Evolutionary conservation across 805 yeast genomes (phyloP).

Genomic region (Yarrowia deformans): DNA sequence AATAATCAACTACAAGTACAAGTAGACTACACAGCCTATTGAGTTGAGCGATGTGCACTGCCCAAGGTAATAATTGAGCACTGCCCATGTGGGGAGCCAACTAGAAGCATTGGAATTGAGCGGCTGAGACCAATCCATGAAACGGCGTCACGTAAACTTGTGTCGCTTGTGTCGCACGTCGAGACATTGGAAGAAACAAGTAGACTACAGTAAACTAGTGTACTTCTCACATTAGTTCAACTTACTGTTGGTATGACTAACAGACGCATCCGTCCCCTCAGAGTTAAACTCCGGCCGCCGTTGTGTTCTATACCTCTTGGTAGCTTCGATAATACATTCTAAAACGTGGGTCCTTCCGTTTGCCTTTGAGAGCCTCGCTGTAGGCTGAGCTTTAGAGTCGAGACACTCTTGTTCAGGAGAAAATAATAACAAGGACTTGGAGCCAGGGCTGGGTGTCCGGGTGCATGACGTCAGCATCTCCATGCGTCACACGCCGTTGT

Average conservation of each 20-base stretch:
- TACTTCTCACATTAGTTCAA: not conserved
- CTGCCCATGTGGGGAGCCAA: not conserved
- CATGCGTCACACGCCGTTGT: slow-evolving; percentile 16
- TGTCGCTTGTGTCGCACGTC: not conserved
- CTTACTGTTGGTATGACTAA: slow-evolving; percentile 12
- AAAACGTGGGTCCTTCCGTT: not conserved
- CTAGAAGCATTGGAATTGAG: no score
- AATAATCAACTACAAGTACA: not conserved
- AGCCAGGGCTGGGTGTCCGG: not conserved
- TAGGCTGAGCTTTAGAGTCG: not conserved
- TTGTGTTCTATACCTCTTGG: slow-evolving; percentile 33
- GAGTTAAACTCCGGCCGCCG: slow-evolving; percentile 22
- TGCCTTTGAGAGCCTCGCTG: not conserved
- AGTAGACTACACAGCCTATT: no score
- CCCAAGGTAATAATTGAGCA: not conserved
- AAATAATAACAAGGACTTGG: not conserved
- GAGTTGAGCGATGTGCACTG: no score
- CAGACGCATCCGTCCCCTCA: slow-evolving; percentile 1
- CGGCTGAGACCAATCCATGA: no score
- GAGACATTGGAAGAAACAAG: not conserved
- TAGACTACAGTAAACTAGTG: no score
- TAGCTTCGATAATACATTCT: slow-evolving; percentile 13
- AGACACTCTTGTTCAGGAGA: not conserved
- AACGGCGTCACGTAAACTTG: no score
- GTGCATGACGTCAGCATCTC: slow-evolving; percentile 20